Conservation (phyloP, 768 basidiomycete species). For the Pleurotus eryngii region DNA sequence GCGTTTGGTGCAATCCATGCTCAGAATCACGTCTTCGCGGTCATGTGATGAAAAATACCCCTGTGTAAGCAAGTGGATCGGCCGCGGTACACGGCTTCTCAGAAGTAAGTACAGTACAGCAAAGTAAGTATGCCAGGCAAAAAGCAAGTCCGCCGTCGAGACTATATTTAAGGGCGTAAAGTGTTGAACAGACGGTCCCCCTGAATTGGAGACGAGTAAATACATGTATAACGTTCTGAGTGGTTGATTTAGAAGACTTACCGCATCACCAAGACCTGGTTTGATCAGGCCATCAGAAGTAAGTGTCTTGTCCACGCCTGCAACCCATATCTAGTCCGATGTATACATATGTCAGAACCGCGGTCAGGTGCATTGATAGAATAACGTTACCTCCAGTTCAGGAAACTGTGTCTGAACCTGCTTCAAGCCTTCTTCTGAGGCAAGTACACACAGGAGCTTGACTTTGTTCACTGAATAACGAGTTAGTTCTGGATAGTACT, state of each 20-base stretch:
- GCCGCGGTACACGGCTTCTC: no score
- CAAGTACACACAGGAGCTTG: conserved; percentile 81
- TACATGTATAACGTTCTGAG: background rate
- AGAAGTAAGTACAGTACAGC: no score
- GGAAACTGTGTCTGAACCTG: conserved; percentile 68
- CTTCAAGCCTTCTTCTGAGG: conserved; percentile 68
- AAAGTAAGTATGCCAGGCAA: no score
- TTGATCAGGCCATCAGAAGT: conserved; percentile 75
- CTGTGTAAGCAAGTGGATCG: background rate
- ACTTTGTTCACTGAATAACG: conserved; percentile 55
- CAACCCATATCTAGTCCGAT: conserved; percentile 72
- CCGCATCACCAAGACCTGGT: conserved; percentile 92
- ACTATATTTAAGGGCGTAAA: conserved; percentile 29
- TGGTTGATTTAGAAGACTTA: conserved; percentile 33
- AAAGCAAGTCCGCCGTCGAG: background rate
- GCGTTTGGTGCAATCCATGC: conserved; percentile 29
- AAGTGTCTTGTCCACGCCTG: conserved; percentile 71
- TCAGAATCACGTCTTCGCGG: conserved; percentile 41
- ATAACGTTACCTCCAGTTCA: conserved; percentile 63
- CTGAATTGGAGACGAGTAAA: conserved; percentile 30
- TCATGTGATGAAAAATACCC: conserved; percentile 8
- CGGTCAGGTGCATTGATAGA: no score
- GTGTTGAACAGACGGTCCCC: conserved; percentile 88
- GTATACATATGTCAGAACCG: no score
- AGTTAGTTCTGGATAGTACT: background rate